Base-by-base conservation (phyloP, 352 stramenopile species). In the Globisporangium emineosum region DNA sequence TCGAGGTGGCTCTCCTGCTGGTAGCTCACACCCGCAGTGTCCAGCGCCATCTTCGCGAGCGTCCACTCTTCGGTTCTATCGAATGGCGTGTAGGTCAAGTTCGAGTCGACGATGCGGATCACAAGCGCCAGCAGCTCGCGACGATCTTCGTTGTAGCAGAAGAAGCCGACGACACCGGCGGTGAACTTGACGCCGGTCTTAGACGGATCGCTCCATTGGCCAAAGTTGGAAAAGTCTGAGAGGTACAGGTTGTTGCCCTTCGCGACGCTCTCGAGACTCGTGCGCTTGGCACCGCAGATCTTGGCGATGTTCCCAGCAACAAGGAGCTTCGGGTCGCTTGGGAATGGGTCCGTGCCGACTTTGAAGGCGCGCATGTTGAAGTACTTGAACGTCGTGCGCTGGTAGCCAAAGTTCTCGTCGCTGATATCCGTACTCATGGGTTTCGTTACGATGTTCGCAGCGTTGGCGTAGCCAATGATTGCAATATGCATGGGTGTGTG, bases 11-110 rank as follows among this genome's bases (percentile, higher is more conserved):
- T 27, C 23, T 33, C 23, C 47, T 33, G 23, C 23, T 54, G 47
- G 25, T 33, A 54, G 23, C 12, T 53, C 8, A 53, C n/a, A 5
- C 80, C 70, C 58, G 71, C 71, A 3, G 75, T 61, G 40, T 83
- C 75, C 19, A 86, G 65, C 29, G 71, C 70, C 25, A 73, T 74
- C 58, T 83, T 86, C 67, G 77, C 77, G 50, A 52, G 9, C 47
- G 45, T 52, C 45, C 45, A 52, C n/a, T 52, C 45, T 23, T 52
- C 45, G 0, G 8, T 8, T 2, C 30, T 52, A 47, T 84, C 78
- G 25, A 75, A 76, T 7, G 74, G 74, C 47, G 78, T 77, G 73
- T 88, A 88, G 25, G 73, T 74, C 32, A 88, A 40, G 1, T 51
- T 57, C 0, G 74, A 74, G 62, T 83, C 73, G n/a, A 81, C 55